Conservation (phyloP, 106 monocot species). For the Dendrobium huoshanense region DNA sequence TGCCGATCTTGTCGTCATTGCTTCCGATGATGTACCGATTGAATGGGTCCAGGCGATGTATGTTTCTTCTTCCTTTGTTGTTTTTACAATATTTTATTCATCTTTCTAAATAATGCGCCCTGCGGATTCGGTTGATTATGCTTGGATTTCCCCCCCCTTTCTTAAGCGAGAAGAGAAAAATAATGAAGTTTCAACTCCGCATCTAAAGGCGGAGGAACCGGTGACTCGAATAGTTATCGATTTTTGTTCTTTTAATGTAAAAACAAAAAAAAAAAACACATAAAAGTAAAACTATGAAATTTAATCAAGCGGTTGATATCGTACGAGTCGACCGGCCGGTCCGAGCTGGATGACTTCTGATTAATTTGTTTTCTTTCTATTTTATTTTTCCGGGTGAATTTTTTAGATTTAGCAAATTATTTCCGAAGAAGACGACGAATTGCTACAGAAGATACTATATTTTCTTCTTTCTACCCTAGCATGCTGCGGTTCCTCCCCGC, state of each 20-base stretch:
- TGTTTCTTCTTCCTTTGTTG: not conserved
- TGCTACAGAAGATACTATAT: not conserved
- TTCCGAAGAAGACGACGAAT: conserved; percentile 4
- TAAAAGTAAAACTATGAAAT: not conserved
- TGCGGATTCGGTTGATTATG: not conserved
- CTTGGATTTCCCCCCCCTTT: not conserved
- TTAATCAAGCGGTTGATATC: not conserved
- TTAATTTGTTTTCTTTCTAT: not conserved
- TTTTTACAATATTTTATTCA: not conserved
- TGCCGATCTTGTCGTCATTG: conserved; percentile 31
- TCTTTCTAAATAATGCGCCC: not conserved
- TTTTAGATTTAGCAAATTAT: not conserved
- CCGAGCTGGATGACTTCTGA: not conserved
- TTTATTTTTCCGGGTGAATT: not conserved
- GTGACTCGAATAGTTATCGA: not conserved
- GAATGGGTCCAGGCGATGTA: conserved; percentile 18
- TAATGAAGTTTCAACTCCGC: not conserved
- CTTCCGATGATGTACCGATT: conserved; percentile 21
- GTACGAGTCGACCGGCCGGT: not conserved
- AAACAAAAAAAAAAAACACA: not conserved
- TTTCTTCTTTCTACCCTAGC: not conserved
- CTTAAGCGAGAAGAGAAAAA: no score
- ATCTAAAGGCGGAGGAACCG: conserved; percentile 5
- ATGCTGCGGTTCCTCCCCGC: no score
- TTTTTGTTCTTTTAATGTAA: not conserved